These are phyloP conservation scores for Penicillium parvum DNA, from an alignment of 495 filamentous ascomycete genomes.

Conservation along the genomic window DNA sequence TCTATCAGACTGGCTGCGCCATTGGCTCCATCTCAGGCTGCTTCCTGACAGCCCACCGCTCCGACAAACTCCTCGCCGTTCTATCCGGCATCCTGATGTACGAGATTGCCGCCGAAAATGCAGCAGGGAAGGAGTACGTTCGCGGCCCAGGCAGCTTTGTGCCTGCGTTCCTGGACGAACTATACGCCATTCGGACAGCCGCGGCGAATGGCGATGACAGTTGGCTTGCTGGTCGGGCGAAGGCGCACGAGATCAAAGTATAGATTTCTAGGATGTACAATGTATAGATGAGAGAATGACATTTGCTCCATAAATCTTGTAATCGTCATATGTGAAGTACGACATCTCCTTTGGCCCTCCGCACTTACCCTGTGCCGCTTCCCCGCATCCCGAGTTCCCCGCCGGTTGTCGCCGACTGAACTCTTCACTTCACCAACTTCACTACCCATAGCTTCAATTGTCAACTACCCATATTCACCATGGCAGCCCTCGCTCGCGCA, in stretches of 20 bases:
- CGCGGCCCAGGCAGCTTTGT: slow-evolving; percentile 85
- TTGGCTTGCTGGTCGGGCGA: slow-evolving; percentile 53
- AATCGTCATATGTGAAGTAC: too few species aligned
- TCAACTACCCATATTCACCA: slow-evolving; percentile 11
- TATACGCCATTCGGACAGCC: slow-evolving; percentile 49
- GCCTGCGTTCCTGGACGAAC: slow-evolving; percentile 76
- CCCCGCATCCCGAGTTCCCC: slow-evolving; percentile 28
- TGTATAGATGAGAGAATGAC: slow-evolving; percentile 11
- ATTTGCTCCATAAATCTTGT: too few species aligned
- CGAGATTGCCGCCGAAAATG: slow-evolving; percentile 81
- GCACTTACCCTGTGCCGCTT: slow-evolving; percentile 16
- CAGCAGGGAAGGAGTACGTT: slow-evolving; percentile 55
- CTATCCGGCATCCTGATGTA: slow-evolving; percentile 71
- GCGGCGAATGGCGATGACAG: slow-evolving; percentile 42
- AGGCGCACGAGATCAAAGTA: slow-evolving; percentile 43
- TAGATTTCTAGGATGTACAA: slow-evolving; percentile 13
- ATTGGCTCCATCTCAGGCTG: slow-evolving; percentile 78
- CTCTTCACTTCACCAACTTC: slow-evolving; percentile 4
- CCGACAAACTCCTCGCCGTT: slow-evolving; percentile 63
- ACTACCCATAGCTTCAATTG: background rate
- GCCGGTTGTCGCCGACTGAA: slow-evolving; percentile 8
- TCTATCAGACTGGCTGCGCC: slow-evolving; percentile 68
- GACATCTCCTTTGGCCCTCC: background rate
- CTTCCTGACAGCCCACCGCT: slow-evolving; percentile 55
- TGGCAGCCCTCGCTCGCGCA: slow-evolving; percentile 29